Percentiles rank a stretch among this genome's conserved stretches.
Conservation (phyloP, 345 rosid species). For the Euphorbia peplus region DNA sequence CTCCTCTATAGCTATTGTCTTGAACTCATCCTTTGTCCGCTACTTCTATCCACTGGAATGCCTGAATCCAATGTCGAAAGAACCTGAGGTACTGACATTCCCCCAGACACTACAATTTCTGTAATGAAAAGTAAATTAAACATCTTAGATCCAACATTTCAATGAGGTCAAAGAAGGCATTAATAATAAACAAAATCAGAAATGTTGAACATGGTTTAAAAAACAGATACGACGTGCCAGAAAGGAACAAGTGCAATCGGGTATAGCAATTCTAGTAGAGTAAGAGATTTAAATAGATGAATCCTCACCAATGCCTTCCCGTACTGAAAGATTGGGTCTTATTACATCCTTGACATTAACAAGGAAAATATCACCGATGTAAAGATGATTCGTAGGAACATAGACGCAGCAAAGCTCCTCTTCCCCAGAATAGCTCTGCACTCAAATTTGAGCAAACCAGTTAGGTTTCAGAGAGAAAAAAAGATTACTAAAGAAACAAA, state of each 20-base stretch:
- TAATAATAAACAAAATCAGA: no score
- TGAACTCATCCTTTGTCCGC: constrained; percentile 48
- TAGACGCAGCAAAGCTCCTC: constrained; percentile 95
- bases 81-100: constrained; percentile 97
- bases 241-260: not conserved
- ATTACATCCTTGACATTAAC: constrained; percentile 76
- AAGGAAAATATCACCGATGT: constrained; percentile 93
- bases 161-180: not conserved
- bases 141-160: not conserved
- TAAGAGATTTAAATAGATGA: not conserved
- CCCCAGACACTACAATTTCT: constrained; percentile 97
- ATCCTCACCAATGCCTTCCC: constrained; percentile 94
- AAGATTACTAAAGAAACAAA: not conserved
- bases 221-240: not conserved
- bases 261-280: not conserved
- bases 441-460: not conserved
- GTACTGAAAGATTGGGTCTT: constrained; percentile 90
- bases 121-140: constrained; percentile 25
- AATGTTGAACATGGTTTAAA: not conserved
- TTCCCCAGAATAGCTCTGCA: constrained; percentile 83
- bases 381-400: constrained; percentile 97
- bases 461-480: not conserved
- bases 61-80: constrained; percentile 60
- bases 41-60: constrained; percentile 56
- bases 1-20: constrained; percentile 33